Conservation (phyloP, 495 filamentous ascomycete genomes). For the Penicillium herquei region DNA sequence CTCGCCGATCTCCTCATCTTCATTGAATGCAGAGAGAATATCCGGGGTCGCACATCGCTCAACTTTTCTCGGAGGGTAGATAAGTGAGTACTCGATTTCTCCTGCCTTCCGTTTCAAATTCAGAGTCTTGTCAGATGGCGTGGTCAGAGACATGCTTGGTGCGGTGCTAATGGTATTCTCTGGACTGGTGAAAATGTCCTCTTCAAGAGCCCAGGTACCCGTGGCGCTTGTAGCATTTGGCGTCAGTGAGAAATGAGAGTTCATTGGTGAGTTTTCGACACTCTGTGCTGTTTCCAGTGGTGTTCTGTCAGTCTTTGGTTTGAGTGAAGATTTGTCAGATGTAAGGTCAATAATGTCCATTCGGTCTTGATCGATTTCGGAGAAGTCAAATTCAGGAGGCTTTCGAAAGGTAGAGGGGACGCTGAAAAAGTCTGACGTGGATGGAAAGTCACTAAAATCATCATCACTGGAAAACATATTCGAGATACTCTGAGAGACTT, state of each 20-base stretch:
- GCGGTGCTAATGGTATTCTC: not conserved
- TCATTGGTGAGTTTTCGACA: not conserved
- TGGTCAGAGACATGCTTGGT: not conserved
- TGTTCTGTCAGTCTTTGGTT: not conserved
- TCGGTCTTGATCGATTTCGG: not conserved
- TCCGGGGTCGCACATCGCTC: not conserved
- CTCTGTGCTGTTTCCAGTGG: not conserved
- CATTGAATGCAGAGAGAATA: not conserved
- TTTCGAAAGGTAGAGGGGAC: not conserved
- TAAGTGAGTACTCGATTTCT: not conserved
- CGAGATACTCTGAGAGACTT: not conserved
- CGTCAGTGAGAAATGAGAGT: not conserved
- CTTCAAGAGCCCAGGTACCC: not conserved
- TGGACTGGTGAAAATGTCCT: not conserved
- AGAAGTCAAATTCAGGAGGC: not conserved
- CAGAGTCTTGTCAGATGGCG: not conserved
- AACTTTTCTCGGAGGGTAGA: not conserved
- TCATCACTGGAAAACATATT: constrained; percentile 32
- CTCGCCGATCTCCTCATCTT: not conserved
- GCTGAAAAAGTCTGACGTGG: constrained; percentile 31
- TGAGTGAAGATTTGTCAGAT: no score
- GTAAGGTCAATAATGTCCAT: not conserved
- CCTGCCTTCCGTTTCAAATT: constrained; percentile 9
- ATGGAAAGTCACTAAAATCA: constrained; percentile 41
- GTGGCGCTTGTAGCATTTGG: not conserved